Percentiles rank a stretch among this genome's conserved stretches.
These are phyloP conservation scores for Lachancea dasiensis DNA, from an alignment of 805 yeast species.

Conservation along the genomic window DNA sequence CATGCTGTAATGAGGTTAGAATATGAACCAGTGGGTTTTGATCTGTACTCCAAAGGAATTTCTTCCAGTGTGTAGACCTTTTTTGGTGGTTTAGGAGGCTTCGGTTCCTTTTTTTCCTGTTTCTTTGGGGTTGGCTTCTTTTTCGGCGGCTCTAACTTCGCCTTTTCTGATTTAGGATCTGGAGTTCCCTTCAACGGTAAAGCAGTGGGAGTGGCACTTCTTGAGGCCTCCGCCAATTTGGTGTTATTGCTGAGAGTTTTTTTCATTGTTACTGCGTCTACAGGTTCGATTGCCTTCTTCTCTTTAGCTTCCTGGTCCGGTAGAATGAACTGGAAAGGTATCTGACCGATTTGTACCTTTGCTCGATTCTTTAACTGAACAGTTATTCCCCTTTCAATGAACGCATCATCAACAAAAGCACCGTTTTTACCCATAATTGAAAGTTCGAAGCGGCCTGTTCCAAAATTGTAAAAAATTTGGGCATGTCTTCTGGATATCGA, in stretches of 20 bases:
- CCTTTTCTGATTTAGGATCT: slow-evolving; percentile 40
- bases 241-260: slow-evolving; percentile 38
- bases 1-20: slow-evolving; percentile 78
- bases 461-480: slow-evolving; percentile 92
- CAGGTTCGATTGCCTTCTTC: slow-evolving; percentile 46
- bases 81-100: slow-evolving; percentile 48
- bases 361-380: slow-evolving; percentile 79
- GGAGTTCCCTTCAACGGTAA: slow-evolving; percentile 14
- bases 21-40: slow-evolving; percentile 78
- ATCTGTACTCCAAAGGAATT: slow-evolving; percentile 80
- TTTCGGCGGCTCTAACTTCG: slow-evolving; percentile 39
- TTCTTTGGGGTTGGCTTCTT: slow-evolving; percentile 37
- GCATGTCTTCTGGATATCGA: slow-evolving; percentile 94
- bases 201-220: slow-evolving; percentile 10
- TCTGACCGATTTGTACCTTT: slow-evolving; percentile 88
- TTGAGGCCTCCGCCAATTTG: slow-evolving; percentile 13
- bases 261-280: slow-evolving; percentile 54
- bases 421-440: slow-evolving; percentile 93
- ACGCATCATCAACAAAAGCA: slow-evolving; percentile 88
- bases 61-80: slow-evolving; percentile 72
- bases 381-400: slow-evolving; percentile 86
- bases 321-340: slow-evolving; percentile 78
- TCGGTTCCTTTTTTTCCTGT: slow-evolving; percentile 44
- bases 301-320: slow-evolving; percentile 52
- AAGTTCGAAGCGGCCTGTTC: slow-evolving; percentile 88